phyloP scores from a whole-genome alignment of 495 filamentous ascomycete genomes.

The Jackrogersella minutella region DNA sequence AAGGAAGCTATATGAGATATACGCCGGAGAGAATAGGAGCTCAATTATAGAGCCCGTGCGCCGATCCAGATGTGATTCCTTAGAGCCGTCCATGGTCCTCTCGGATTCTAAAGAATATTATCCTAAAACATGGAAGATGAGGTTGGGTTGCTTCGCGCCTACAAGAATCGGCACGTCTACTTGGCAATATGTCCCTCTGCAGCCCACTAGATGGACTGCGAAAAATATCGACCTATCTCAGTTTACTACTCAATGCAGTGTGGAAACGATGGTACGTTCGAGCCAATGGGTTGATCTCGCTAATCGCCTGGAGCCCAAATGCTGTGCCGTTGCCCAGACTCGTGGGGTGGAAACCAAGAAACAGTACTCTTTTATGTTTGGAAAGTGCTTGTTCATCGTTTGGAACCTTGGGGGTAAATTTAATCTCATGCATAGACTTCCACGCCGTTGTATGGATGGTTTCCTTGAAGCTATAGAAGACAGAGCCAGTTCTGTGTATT shows the following conservation, averaged over 20 bases:
- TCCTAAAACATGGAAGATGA: not conserved
- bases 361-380: not conserved
- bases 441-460: too few relatives aligned
- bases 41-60: too few relatives aligned
- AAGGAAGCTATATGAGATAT: too few relatives aligned
- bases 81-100: not conserved
- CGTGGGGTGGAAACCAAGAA: not conserved
- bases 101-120: not conserved
- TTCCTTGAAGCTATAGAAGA: too few relatives aligned
- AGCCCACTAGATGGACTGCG: not conserved
- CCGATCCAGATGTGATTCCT: too few relatives aligned
- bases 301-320: not conserved
- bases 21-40: too few relatives aligned
- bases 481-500: too few relatives aligned
- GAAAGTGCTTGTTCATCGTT: not conserved
- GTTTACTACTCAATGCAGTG: not conserved
- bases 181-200: not conserved
- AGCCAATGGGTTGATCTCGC: not conserved
- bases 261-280: not conserved
- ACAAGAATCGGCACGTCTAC: not conserved
- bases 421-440: not conserved
- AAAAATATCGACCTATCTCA: not conserved
- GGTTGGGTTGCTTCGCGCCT: not conserved
- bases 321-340: not conserved
- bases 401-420: not conserved